Percentiles rank a stretch among this genome's conserved stretches.
Evolutionary conservation across 305 asterid species (phyloP).

Genomic region (Solanum hybrid): DNA sequence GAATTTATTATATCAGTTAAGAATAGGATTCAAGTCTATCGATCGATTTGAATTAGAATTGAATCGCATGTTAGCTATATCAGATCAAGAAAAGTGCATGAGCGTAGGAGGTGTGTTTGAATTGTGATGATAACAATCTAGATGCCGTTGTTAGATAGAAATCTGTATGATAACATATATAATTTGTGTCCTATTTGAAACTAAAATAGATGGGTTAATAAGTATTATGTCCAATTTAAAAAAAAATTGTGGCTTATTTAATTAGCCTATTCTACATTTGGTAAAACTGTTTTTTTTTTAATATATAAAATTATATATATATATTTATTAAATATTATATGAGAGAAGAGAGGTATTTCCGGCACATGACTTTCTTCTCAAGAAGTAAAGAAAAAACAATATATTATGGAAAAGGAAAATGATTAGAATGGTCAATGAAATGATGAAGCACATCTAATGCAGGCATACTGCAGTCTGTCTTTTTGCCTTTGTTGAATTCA

Average conservation of each 20-base stretch:
- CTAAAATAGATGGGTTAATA: neutral
- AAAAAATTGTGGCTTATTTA: neutral
- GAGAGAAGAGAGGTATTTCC: neutral
- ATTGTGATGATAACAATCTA: too few relatives aligned
- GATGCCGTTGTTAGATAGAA: too few relatives aligned
- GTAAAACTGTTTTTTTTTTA: neutral
- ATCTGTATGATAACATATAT: too few relatives aligned
- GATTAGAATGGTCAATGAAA: conserved; percentile 5
- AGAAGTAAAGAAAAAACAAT: neutral
- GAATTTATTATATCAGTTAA: neutral
- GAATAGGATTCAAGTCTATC: neutral
- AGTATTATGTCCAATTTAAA: neutral
- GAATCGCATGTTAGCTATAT: neutral
- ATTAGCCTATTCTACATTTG: neutral
- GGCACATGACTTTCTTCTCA: neutral
- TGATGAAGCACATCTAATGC: neutral
- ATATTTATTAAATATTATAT: neutral
- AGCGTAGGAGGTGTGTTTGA: too few relatives aligned
- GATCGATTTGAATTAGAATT: neutral
- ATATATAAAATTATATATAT: too few relatives aligned
- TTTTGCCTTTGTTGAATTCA: neutral
- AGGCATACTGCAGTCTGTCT: neutral
- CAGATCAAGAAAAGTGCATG: too few relatives aligned
- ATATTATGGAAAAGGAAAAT: neutral
- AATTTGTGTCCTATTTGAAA: neutral